Evolutionary conservation across 495 filamentous ascomycete genomes (phyloP).

Genomic region (Aspergillus wentii): DNA sequence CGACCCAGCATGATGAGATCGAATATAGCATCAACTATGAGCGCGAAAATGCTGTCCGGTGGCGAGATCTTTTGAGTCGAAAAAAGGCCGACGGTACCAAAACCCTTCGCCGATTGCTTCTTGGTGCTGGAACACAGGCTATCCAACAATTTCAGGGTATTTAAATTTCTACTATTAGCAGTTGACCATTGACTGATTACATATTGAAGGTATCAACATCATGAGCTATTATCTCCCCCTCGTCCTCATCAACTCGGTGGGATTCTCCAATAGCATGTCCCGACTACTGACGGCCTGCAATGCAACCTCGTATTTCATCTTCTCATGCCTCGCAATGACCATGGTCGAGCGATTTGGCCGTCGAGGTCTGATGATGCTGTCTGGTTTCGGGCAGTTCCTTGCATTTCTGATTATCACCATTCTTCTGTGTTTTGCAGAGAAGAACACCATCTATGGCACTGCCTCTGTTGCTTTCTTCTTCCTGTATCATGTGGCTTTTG

Average conservation of each 20-base stretch:
- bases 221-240: slow-evolving; percentile 31
- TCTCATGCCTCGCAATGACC: slow-evolving; percentile 34
- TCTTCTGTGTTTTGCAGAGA: slow-evolving; percentile 35
- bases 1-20: slow-evolving; percentile 34
- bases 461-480: slow-evolving; percentile 45
- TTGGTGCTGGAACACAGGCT: slow-evolving; percentile 37
- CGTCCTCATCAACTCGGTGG: slow-evolving; percentile 42
- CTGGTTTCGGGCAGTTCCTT: slow-evolving; percentile 35
- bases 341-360: slow-evolving; percentile 40
- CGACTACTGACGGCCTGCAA: slow-evolving; percentile 41
- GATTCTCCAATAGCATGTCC: slow-evolving; percentile 31
- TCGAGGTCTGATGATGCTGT: slow-evolving; percentile 32
- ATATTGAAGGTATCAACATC: slow-evolving; percentile 29
- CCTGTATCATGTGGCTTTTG: slow-evolving; percentile 47
- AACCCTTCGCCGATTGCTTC: slow-evolving; percentile 33
- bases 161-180: no score
- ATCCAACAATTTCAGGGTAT: slow-evolving; percentile 47
- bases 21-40: slow-evolving; percentile 39
- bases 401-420: slow-evolving; percentile 47
- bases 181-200: no score
- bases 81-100: slow-evolving; percentile 27
- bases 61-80: slow-evolving; percentile 34
- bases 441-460: slow-evolving; percentile 23
- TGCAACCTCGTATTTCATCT: slow-evolving; percentile 14
- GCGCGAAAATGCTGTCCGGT: slow-evolving; percentile 30